phyloP scores from a whole-genome alignment of 805 yeast species.

The Candida awuae region DNA sequence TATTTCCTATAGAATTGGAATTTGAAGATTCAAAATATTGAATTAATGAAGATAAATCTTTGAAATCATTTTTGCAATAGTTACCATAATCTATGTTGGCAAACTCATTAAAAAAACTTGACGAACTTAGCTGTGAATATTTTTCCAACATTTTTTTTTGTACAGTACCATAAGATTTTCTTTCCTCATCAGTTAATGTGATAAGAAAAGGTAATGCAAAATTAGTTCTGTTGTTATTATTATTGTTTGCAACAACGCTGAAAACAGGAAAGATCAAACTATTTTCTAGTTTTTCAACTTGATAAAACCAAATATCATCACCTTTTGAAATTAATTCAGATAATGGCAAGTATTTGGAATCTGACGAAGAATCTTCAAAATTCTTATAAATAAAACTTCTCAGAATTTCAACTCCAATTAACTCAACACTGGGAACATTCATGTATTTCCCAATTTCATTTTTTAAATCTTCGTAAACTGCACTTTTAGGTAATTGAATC shows the following conservation, averaged over 20 bases:
- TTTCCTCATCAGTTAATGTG: conserved; percentile 44
- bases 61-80: conserved; percentile 22
- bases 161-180: conserved; percentile 48
- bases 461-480: conserved; percentile 58
- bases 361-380: conserved; percentile 49
- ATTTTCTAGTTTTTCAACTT: conserved; percentile 32
- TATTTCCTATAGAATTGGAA: neutral
- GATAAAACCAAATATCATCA: conserved; percentile 63
- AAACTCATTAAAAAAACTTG: conserved; percentile 26
- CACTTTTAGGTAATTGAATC: conserved; percentile 61
- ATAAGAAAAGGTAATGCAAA: conserved; percentile 79
- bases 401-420: conserved; percentile 56
- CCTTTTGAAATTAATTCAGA: conserved; percentile 54
- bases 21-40: conserved; percentile 14
- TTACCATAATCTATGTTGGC: conserved; percentile 14
- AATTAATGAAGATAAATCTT: conserved; percentile 16
- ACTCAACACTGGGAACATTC: conserved; percentile 28
- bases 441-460: conserved; percentile 47
- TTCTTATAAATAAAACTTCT: conserved; percentile 60
- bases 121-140: conserved; percentile 42
- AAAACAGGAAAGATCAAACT: conserved; percentile 56
- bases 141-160: conserved; percentile 46
- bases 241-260: conserved; percentile 29
- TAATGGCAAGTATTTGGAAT: conserved; percentile 54
- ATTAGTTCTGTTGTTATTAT: conserved; percentile 36